Percentiles rank a stretch among this genome's conserved stretches.
phyloP scores from a whole-genome alignment of 345 rosid genomes.

The Clausena lansium region DNA sequence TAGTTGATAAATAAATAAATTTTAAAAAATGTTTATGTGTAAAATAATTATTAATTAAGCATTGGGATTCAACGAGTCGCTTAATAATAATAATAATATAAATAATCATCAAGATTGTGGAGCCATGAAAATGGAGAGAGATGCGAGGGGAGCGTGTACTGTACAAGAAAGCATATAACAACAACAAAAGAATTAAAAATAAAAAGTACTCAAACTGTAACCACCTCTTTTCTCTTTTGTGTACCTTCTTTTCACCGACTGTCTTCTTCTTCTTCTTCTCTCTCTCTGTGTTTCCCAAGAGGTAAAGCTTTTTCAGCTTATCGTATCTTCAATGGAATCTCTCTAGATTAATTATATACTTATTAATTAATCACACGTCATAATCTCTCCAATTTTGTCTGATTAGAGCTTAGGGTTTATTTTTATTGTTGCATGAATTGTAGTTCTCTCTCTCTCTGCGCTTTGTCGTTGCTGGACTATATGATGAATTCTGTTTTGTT shows the following conservation, averaged over 20 bases:
- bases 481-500: background rate
- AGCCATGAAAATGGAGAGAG: background rate
- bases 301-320: background rate
- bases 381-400: background rate
- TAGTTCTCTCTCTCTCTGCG: background rate
- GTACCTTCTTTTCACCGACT: constrained; percentile 7
- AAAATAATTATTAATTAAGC: too few relatives aligned
- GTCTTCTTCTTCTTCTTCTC: background rate
- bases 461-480: too few relatives aligned
- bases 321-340: background rate
- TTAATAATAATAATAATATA: too few relatives aligned
- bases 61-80: too few relatives aligned
- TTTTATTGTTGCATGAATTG: background rate
- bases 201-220: background rate
- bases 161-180: constrained; percentile 8
- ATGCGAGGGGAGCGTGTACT: constrained; percentile 18
- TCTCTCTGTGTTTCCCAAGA: background rate
- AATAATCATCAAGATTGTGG: background rate
- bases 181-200: background rate
- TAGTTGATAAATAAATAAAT: too few relatives aligned
- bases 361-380: background rate
- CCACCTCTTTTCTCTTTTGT: background rate
- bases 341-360: too few relatives aligned
- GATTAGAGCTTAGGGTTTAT: constrained; percentile 28
- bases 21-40: too few relatives aligned